These are phyloP conservation scores for Pseudogymnoascus sp. DNA, from an alignment of 2,329 filamentous ascomycete species.

Conservation along the genomic window DNA sequence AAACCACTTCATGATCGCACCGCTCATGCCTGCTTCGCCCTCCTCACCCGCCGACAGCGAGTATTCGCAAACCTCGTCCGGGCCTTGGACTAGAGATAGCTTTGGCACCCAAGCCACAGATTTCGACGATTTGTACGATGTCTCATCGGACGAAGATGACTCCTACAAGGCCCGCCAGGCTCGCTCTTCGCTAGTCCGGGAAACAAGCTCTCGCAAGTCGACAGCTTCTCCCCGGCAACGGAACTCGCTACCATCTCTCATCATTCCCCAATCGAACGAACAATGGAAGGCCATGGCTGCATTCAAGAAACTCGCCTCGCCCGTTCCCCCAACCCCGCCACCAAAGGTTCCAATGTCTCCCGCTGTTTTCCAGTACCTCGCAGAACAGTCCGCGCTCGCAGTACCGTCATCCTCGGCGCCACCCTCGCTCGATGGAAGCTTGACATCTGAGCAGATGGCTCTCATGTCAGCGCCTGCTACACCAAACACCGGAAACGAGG, in stretches of 20 bases:
- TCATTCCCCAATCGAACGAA: conserved; percentile 38
- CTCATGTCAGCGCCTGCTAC: conserved; percentile 77
- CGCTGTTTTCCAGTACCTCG: conserved; percentile 61
- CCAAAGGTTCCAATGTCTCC: conserved; percentile 68
- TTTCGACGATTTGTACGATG: conserved; percentile 82
- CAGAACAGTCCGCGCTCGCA: conserved; percentile 47
- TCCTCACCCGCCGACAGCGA: conserved; percentile 43
- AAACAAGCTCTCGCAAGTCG: conserved; percentile 23
- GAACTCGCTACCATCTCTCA: conserved; percentile 37
- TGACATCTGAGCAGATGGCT: conserved; percentile 81
- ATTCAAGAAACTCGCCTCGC: conserved; percentile 43
- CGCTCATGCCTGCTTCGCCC: conserved; percentile 53
- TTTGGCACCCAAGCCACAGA: conserved; percentile 58
- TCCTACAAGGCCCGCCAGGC: conserved; percentile 37
- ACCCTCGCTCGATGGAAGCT: conserved; percentile 75
- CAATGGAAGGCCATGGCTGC: conserved; percentile 38
- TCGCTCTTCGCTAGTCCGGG: conserved; percentile 27
- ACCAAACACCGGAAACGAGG: conserved; percentile 56
- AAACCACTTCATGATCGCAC: conserved; percentile 54
- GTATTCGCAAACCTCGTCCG: conserved; percentile 47
- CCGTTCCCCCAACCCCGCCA: conserved; percentile 55
- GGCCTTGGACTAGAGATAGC: conserved; percentile 55
- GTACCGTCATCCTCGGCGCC: conserved; percentile 70
- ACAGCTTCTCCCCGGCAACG: conserved; percentile 22
- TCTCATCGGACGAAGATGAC: conserved; percentile 65